Evolutionary conservation across 2,329 filamentous ascomycete genomes (phyloP).

Genomic region (Thermothelomyces thermophilus): DNA sequence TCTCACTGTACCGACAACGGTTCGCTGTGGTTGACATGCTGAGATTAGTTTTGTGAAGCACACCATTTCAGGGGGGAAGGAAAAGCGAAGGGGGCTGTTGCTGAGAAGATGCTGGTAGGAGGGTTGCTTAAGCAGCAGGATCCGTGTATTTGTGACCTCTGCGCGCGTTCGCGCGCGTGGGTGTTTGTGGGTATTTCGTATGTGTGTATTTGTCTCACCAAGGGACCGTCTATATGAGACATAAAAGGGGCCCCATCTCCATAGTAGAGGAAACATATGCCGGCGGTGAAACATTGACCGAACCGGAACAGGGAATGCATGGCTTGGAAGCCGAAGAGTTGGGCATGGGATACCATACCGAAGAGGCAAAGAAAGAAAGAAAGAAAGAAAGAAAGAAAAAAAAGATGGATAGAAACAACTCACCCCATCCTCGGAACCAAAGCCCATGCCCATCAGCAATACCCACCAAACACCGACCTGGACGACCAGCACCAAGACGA

Average conservation of each 20-base stretch:
- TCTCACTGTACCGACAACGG: neutral
- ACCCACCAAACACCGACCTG: neutral
- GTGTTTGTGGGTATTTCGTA: too few species aligned
- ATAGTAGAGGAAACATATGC: neutral
- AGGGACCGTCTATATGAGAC: too few species aligned
- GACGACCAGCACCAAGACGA: neutral
- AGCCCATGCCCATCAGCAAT: neutral
- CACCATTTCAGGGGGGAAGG: conserved; percentile 3
- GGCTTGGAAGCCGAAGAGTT: neutral
- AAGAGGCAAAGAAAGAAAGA: neutral
- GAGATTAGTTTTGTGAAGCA: conserved; percentile 2
- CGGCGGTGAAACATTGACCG: neutral
- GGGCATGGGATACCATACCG: too few species aligned
- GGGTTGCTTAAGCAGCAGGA: too few species aligned
- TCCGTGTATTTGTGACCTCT: too few species aligned
- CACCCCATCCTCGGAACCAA: neutral
- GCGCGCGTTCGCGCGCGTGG: too few species aligned
- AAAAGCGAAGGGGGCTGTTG: too few species aligned
- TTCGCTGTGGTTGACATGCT: conserved; percentile 2
- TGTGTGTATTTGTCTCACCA: neutral
- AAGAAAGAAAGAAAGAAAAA: neutral
- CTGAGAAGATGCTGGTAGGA: neutral
- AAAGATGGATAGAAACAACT: neutral
- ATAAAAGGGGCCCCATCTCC: too few species aligned
- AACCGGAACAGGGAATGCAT: neutral